Conservation (phyloP, 1,284 basidiomycete genomes). For the Kwoniella shivajii region DNA sequence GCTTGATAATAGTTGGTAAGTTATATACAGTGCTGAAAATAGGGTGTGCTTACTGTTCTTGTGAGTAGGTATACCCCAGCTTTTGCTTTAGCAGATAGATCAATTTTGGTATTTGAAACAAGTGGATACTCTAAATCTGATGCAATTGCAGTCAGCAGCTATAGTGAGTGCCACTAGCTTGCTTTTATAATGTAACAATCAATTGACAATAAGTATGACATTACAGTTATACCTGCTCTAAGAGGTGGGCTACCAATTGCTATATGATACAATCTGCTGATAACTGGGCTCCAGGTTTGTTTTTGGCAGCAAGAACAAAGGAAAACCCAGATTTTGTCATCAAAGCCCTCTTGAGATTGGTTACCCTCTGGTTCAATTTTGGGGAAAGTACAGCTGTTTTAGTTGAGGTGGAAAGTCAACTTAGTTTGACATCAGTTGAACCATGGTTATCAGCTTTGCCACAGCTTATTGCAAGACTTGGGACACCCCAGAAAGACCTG, state of each 20-base stretch:
- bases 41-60: neutral
- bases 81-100: conserved; percentile 38
- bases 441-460: conserved; percentile 47
- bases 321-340: conserved; percentile 42
- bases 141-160: conserved; percentile 32
- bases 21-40: neutral
- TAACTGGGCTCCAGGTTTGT: conserved; percentile 28
- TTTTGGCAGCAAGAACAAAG: conserved; percentile 37
- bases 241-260: conserved; percentile 22
- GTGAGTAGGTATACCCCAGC: conserved; percentile 31
- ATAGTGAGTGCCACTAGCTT: conserved; percentile 27
- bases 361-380: conserved; percentile 98
- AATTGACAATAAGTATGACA: neutral
- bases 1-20: conserved; percentile 42
- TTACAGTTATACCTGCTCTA: conserved; percentile 42
- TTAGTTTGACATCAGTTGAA: conserved; percentile 30
- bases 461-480: conserved; percentile 49
- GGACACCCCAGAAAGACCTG: conserved; percentile 38
- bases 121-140: conserved; percentile 25
- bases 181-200: neutral
- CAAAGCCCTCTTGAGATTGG: conserved; percentile 83
- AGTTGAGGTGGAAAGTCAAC: conserved; percentile 38
- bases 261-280: neutral
- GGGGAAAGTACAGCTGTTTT: conserved; percentile 84
- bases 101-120: conserved; percentile 39